Conservation (phyloP, 2,329 filamentous ascomycete species). For the Venturia effusa region DNA sequence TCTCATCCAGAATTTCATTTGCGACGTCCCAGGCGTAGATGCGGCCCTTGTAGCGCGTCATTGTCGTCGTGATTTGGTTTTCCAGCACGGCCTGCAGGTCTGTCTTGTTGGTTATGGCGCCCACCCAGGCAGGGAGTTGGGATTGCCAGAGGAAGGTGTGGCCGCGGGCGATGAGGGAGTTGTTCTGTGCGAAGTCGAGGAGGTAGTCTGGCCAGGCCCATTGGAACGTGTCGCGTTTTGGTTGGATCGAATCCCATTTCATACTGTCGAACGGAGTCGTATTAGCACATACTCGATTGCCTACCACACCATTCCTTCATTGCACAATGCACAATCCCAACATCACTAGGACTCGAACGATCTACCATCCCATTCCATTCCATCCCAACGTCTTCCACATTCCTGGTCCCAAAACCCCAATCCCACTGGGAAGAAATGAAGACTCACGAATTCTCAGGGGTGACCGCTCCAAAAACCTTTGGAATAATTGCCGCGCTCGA, state of each 20-base stretch:
- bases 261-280: background rate
- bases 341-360: too few species aligned
- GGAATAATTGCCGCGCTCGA: slow-evolving; percentile 47
- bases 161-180: slow-evolving; percentile 50
- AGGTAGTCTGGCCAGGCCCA: slow-evolving; percentile 48
- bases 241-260: slow-evolving; percentile 46
- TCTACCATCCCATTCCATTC: background rate
- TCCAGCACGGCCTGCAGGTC: slow-evolving; percentile 46
- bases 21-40: slow-evolving; percentile 53
- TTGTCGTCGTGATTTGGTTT: slow-evolving; percentile 48
- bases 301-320: too few species aligned
- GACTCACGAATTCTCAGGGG: slow-evolving; percentile 47
- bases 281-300: too few species aligned
- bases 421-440: background rate
- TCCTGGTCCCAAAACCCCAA: too few species aligned
- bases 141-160: slow-evolving; percentile 57
- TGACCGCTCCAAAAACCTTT: slow-evolving; percentile 52
- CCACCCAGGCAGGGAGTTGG: slow-evolving; percentile 45
- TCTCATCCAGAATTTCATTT: slow-evolving; percentile 54
- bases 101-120: slow-evolving; percentile 39
- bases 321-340: too few species aligned
- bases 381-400: too few species aligned
- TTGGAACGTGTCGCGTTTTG: slow-evolving; percentile 40
- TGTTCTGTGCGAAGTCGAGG: slow-evolving; percentile 45
- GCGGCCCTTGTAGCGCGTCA: slow-evolving; percentile 52